These are phyloP conservation scores for Auricularia heimuer DNA, from an alignment of 768 basidiomycete genomes.

Conservation along the genomic window DNA sequence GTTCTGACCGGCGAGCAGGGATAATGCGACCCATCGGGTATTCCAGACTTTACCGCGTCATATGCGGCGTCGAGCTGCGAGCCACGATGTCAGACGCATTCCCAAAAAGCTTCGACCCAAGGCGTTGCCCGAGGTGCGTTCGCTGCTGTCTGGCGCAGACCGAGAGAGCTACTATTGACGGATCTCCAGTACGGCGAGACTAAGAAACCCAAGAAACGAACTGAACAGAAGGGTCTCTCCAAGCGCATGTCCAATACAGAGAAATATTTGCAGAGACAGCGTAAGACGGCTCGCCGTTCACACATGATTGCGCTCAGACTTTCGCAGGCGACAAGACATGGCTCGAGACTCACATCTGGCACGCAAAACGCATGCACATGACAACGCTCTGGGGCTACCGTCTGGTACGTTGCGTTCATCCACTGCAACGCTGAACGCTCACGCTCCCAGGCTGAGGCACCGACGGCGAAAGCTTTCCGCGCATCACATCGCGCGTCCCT, in stretches of 20 bases:
- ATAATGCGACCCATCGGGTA: conserved; percentile 63
- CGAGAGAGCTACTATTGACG: neutral
- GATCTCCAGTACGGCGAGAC: neutral
- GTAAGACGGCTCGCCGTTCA: conserved; percentile 29
- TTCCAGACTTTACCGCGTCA: conserved; percentile 93
- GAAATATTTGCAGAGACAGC: conserved; percentile 58
- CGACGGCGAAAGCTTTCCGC: conserved; percentile 87
- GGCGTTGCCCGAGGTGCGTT: conserved; percentile 68
- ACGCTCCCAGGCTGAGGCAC: conserved; percentile 54
- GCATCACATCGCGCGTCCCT: conserved; percentile 83
- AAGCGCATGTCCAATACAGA: conserved; percentile 51
- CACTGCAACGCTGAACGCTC: neutral
- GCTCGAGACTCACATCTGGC: conserved; percentile 97
- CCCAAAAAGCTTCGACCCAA: conserved; percentile 74
- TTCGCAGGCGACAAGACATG: conserved; percentile 70
- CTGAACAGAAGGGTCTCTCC: conserved; percentile 55
- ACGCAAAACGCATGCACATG: conserved; percentile 96
- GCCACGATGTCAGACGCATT: conserved; percentile 87
- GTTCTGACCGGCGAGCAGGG: conserved; percentile 29
- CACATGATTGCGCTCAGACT: neutral
- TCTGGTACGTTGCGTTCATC: conserved; percentile 39
- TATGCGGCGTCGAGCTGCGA: conserved; percentile 84
- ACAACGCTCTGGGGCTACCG: conserved; percentile 85
- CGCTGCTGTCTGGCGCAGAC: neutral
- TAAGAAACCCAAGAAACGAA: conserved; percentile 15